phyloP scores from a whole-genome alignment of 225 moss, liverwort and hornwort genomes.

The Polytrichum formosum region DNA sequence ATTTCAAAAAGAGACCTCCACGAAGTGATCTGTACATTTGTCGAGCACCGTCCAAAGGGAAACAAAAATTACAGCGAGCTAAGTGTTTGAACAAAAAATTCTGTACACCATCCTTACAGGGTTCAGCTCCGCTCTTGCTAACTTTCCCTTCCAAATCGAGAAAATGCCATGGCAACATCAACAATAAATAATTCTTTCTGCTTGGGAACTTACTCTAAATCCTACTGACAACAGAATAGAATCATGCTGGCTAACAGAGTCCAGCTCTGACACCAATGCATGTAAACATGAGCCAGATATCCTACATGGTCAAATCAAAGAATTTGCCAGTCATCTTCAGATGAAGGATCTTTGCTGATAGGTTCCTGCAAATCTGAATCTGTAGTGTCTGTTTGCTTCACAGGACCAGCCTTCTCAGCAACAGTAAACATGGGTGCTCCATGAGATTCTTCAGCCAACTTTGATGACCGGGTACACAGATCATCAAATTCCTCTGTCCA shows the following conservation, averaged over 20 bases:
- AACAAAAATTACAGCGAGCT: slow-evolving; percentile 27
- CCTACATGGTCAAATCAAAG: slow-evolving; percentile 55
- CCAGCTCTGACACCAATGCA: slow-evolving; percentile 4
- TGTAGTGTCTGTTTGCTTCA: slow-evolving; percentile 55
- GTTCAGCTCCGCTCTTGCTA: slow-evolving; percentile 20
- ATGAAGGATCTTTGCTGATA: slow-evolving; percentile 49
- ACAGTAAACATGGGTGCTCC: slow-evolving; percentile 99
- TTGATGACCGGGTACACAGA: slow-evolving; percentile 78
- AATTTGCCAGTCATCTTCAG: slow-evolving; percentile 98
- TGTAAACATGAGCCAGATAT: slow-evolving; percentile 8
- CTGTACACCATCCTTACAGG: slow-evolving; percentile 53
- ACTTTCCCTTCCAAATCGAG: slow-evolving; percentile 26
- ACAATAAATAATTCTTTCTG: slow-evolving; percentile 10
- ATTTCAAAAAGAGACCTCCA: slow-evolving; percentile 31
- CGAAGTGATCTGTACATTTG: slow-evolving; percentile 41
- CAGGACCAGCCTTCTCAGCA: slow-evolving; percentile 65
- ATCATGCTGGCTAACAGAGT: slow-evolving; percentile 4
- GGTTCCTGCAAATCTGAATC: slow-evolving; percentile 58
- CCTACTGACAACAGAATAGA: slow-evolving; percentile 13
- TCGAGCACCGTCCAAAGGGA: slow-evolving; percentile 26
- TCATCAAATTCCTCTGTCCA: slow-evolving; percentile 84
- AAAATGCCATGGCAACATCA: slow-evolving; percentile 12
- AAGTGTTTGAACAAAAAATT: slow-evolving; percentile 41
- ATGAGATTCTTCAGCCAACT: slow-evolving; percentile 85
- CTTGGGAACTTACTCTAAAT: slow-evolving; percentile 11